Evolutionary conservation across 2,329 filamentous ascomycete genomes (phyloP), one percentile per base, ranked within the genome.

Genomic region (Cryphonectria japonica): DNA sequence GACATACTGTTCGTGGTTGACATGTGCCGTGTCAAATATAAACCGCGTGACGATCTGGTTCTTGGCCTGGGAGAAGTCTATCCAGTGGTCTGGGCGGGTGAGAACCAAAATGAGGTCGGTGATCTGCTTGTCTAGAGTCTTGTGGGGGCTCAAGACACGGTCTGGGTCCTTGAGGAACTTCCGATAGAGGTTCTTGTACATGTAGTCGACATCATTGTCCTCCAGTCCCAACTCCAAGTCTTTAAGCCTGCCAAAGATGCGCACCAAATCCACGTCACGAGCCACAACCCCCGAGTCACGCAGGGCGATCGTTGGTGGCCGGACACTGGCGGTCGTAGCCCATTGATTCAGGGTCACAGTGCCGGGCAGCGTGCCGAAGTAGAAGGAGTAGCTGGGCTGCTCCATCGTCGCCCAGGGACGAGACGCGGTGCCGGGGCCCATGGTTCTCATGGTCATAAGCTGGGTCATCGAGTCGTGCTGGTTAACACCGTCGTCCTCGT

Each of bases 21-120:
- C 82, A 50, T 85, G 83, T 69, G 85, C 83, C 16, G 85, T 85
- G 75, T 91, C 87, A 73, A 90, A 90, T 72, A 94, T 91, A 79
- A 91, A 93, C 68, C 90, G 89, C 3, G 92, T 92, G 34, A 91
- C 88, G 32, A 93, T 89, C 76, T 94, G 92, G 76, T 93, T 93
- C 76, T 87, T 88, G 4, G 87, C 87, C 50, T 85, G 83, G 39
- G 90, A 91, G 75, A 93, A 93, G 79, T 94, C 91, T 74, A 92
- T 89, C 92, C 92, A 94, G 70, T 77, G 69, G 71, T 89, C 86
- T 0, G 87, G 84, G n/a, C 90, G 85, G 1, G 90, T 91, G 14
- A 94, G 82, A 0, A 91, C 90, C 74, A 89, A 85, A 69, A 93
- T 89, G 32, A 94, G 84, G 77, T 94, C 91, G 41, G 86, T 88